A percentile compares a stretch with the other conserved stretches of the same genome.
Conservation (phyloP, 306 rosid species). For the Cucurbita maxima region DNA sequence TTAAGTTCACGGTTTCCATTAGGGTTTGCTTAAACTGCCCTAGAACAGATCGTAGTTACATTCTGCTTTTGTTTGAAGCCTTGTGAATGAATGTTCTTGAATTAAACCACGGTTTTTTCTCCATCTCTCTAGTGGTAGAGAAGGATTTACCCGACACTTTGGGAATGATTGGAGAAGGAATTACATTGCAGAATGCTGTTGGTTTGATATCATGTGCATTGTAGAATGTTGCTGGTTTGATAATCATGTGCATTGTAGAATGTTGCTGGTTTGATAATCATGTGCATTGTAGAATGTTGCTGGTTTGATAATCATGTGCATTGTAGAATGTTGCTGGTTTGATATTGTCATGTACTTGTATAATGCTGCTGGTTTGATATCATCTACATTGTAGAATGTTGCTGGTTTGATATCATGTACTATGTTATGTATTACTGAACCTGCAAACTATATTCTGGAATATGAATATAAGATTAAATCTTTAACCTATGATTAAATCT, state of each 20-base stretch:
- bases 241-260: too few species aligned
- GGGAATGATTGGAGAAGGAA: not conserved
- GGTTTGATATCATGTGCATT: too few species aligned
- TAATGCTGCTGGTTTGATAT: too few species aligned
- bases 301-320: too few species aligned
- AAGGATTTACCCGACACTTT: not conserved
- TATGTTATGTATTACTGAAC: not conserved
- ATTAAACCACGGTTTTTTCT: not conserved
- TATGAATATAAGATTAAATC: not conserved
- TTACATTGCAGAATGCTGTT: too few species aligned
- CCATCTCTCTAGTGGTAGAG: not conserved
- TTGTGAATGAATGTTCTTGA: not conserved
- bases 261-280: not conserved
- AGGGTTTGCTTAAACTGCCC: not conserved
- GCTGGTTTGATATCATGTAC: not conserved
- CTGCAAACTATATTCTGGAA: not conserved
- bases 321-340: not conserved
- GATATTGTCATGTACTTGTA: not conserved
- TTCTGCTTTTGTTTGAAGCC: not conserved
- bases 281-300: not conserved
- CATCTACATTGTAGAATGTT: not conserved
- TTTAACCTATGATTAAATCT: too few species aligned
- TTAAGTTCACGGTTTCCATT: not conserved
- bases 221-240: too few species aligned
- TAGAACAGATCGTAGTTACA: not conserved